Evolutionary conservation across 2,329 filamentous ascomycete species (phyloP).

Genomic region (Fusarium sp.): DNA sequence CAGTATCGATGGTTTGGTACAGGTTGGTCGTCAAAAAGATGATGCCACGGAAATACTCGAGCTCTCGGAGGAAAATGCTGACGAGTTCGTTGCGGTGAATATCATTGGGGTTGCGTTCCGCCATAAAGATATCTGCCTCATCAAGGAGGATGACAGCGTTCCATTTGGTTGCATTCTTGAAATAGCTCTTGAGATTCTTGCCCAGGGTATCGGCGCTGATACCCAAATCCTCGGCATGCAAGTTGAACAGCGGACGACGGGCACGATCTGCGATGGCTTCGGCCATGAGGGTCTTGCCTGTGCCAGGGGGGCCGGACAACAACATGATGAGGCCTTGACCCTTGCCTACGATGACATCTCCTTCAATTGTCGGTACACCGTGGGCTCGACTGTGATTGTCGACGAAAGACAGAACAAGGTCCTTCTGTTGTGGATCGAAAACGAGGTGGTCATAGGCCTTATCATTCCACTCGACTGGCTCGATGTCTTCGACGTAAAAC

Average conservation of each 20-base stretch:
- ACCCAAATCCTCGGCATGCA: constrained; percentile 62
- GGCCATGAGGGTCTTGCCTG: constrained; percentile 60
- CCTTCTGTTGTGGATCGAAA: constrained; percentile 60
- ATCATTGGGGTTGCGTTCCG: constrained; percentile 57
- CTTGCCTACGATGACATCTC: constrained; percentile 58
- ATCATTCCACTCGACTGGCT: constrained; percentile 58
- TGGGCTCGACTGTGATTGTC: constrained; percentile 53
- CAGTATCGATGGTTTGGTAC: constrained; percentile 56
- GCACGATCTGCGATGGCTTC: constrained; percentile 57
- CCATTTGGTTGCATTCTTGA: constrained; percentile 62
- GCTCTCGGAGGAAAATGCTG: constrained; percentile 59
- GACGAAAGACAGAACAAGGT: constrained; percentile 60
- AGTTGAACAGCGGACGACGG: constrained; percentile 57
- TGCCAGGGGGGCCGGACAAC: constrained; percentile 58
- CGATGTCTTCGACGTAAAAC: constrained; percentile 57
- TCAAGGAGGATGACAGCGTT: constrained; percentile 63
- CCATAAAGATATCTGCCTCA: constrained; percentile 65
- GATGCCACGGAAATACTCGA: constrained; percentile 59
- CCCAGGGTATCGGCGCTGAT: constrained; percentile 57
- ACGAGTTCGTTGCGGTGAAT: constrained; percentile 62
- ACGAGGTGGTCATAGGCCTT: constrained; percentile 59
- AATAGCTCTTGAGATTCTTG: constrained; percentile 55
- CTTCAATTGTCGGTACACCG: constrained; percentile 37
- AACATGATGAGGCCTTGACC: constrained; percentile 59
- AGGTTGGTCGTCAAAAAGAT: constrained; percentile 60